These are phyloP conservation scores for Lactarius pseudohatsudake DNA, from an alignment of 768 basidiomycete species.

Conservation along the genomic window DNA sequence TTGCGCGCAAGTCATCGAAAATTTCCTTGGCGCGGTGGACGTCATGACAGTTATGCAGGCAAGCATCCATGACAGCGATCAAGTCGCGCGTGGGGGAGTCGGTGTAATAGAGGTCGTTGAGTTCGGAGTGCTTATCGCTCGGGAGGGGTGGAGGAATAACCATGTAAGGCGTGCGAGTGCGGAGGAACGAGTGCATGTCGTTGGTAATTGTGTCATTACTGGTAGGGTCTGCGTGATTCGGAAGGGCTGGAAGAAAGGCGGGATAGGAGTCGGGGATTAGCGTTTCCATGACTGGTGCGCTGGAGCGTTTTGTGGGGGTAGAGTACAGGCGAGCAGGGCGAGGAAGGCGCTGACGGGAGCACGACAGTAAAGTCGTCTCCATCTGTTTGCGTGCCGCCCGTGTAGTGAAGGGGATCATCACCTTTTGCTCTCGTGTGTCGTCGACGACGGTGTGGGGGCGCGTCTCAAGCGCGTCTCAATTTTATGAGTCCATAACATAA, in stretches of 20 bases:
- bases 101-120: slow-evolving; percentile 56
- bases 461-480: slow-evolving; percentile 7
- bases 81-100: slow-evolving; percentile 68
- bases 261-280: slow-evolving; percentile 41
- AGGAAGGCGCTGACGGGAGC: slow-evolving; percentile 62
- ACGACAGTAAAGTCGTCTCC: slow-evolving; percentile 52
- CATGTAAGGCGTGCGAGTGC: slow-evolving; percentile 49
- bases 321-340: slow-evolving; percentile 72
- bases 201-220: slow-evolving; percentile 24
- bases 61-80: slow-evolving; percentile 79
- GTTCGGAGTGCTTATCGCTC: slow-evolving; percentile 40
- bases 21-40: slow-evolving; percentile 73
- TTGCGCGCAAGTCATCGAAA: slow-evolving; percentile 59
- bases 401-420: slow-evolving; percentile 37
- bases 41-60: slow-evolving; percentile 72
- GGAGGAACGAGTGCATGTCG: slow-evolving; percentile 54
- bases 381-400: slow-evolving; percentile 31
- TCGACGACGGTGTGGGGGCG: neutral
- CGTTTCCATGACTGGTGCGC: slow-evolving; percentile 52
- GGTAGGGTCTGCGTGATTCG: slow-evolving; percentile 16
- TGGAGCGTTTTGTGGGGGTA: slow-evolving; percentile 54
- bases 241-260: slow-evolving; percentile 39
- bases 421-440: slow-evolving; percentile 4
- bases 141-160: slow-evolving; percentile 70
- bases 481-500: slow-evolving; percentile 10